Evolutionary conservation across 2,329 filamentous ascomycete species (phyloP).

Genomic region (Talaromyces sp.): DNA sequence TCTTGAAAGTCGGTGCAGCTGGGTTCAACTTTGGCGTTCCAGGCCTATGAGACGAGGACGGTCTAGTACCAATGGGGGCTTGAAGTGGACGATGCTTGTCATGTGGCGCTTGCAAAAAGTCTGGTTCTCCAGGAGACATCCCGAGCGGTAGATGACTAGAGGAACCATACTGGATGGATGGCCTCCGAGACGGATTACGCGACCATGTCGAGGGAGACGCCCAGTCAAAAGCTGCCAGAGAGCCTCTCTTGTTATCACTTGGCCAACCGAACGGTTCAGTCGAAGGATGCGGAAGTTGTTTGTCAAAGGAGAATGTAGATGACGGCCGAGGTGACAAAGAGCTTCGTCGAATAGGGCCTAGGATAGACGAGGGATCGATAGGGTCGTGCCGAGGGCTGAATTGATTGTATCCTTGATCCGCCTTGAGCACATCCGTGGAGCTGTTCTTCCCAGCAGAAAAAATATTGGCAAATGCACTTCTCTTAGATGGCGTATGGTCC

Average conservation of each 20-base stretch:
- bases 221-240: constrained; percentile 54
- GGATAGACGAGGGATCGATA: constrained; percentile 46
- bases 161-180: constrained; percentile 75
- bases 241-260: constrained; percentile 54
- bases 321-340: constrained; percentile 50
- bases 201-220: constrained; percentile 63
- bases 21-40: constrained; percentile 72
- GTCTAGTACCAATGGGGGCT: constrained; percentile 76
- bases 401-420: constrained; percentile 45
- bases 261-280: constrained; percentile 75
- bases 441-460: constrained; percentile 43
- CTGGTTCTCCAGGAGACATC: constrained; percentile 50
- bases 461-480: constrained; percentile 44
- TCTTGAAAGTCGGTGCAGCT: constrained; percentile 82
- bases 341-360: constrained; percentile 43
- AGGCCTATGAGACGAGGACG: constrained; percentile 57
- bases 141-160: constrained; percentile 61
- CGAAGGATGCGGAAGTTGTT: constrained; percentile 67
- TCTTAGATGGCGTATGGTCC: constrained; percentile 40
- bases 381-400: constrained; percentile 49
- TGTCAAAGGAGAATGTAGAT: constrained; percentile 57
- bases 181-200: constrained; percentile 73
- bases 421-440: constrained; percentile 32
- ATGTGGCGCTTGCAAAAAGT: constrained; percentile 49
- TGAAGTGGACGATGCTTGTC: constrained; percentile 54